phyloP scores from a whole-genome alignment of 805 yeast genomes.

The Nakazawaea siamensis region DNA sequence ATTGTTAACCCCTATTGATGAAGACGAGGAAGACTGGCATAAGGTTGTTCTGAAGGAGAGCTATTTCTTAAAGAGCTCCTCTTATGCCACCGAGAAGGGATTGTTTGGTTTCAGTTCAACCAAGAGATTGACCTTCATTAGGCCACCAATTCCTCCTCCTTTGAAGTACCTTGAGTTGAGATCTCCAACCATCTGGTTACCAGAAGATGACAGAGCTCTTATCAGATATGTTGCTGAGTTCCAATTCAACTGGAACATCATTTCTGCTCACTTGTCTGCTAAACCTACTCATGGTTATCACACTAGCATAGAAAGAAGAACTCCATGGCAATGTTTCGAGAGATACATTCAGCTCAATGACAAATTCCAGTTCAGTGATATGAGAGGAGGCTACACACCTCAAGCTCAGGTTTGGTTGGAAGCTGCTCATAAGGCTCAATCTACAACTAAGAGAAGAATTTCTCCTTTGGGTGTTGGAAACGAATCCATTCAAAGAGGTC shows the following conservation, averaged over 20 bases:
- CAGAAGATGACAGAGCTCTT: slow-evolving; percentile 80
- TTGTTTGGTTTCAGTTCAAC: slow-evolving; percentile 41
- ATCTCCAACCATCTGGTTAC: slow-evolving; percentile 93
- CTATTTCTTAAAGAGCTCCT: slow-evolving; percentile 23
- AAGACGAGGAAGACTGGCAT: slow-evolving; percentile 51
- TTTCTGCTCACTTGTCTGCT: slow-evolving; percentile 70
- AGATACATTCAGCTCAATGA: slow-evolving; percentile 90
- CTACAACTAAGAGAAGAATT: slow-evolving; percentile 79
- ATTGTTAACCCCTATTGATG: slow-evolving; percentile 54
- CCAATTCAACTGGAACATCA: slow-evolving; percentile 88
- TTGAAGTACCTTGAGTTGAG: slow-evolving; percentile 71
- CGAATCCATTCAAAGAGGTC: slow-evolving; percentile 91
- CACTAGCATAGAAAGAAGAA: slow-evolving; percentile 87
- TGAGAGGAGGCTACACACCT: slow-evolving; percentile 79
- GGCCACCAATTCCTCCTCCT: slow-evolving; percentile 91
- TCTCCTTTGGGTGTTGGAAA: slow-evolving; percentile 91
- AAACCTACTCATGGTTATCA: slow-evolving; percentile 61
- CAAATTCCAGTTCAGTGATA: slow-evolving; percentile 75
- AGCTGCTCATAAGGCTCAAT: slow-evolving; percentile 82
- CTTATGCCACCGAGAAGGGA: slow-evolving; percentile 45
- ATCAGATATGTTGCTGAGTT: slow-evolving; percentile 78
- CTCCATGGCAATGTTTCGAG: slow-evolving; percentile 99
- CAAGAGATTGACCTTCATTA: slow-evolving; percentile 53
- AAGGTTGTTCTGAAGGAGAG: slow-evolving; percentile 44
- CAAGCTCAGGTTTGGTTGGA: slow-evolving; percentile 89